These are phyloP conservation scores for Inga leiocalycina DNA, from an alignment of 306 rosid genomes.

Conservation along the genomic window DNA sequence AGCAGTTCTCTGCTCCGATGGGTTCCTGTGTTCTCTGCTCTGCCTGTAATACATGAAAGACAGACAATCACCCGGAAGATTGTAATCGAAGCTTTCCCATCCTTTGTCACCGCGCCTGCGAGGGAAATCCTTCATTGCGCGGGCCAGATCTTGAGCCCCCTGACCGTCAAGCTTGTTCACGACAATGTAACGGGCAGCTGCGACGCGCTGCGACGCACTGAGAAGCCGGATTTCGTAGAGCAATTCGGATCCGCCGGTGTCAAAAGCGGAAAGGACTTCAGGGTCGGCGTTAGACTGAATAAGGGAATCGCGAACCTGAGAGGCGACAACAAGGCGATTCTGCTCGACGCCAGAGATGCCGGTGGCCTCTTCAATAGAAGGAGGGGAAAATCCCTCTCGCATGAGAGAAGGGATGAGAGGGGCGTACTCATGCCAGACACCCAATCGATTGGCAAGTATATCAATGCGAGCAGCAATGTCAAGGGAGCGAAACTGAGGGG, in stretches of 20 bases:
- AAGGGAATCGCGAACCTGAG: conserved; percentile 82
- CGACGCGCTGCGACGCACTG: conserved; percentile 54
- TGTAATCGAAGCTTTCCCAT: conserved; percentile 71
- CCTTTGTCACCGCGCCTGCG: conserved; percentile 63
- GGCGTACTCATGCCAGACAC: conserved; percentile 82
- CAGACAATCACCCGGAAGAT: conserved; percentile 72
- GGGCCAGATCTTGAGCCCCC: conserved; percentile 71
- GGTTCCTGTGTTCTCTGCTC: conserved; percentile 57
- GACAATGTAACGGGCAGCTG: conserved; percentile 62
- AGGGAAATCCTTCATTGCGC: conserved; percentile 78
- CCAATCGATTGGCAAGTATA: conserved; percentile 70
- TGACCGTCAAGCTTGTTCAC: conserved; percentile 45
- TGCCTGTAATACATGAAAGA: conserved; percentile 72
- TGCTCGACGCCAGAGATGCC: conserved; percentile 80
- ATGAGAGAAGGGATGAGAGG: conserved; percentile 63
- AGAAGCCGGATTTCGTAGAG: conserved; percentile 77
- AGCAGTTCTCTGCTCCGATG: conserved; percentile 45
- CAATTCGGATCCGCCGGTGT: conserved; percentile 64
- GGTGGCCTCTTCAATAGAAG: conserved; percentile 71
- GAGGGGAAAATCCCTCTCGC: conserved; percentile 74
- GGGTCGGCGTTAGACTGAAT: conserved; percentile 55
- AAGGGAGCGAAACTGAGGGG: conserved; percentile 50
- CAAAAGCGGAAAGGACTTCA: conserved; percentile 48
- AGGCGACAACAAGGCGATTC: conserved; percentile 64
- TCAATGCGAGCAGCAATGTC: conserved; percentile 58